A percentile compares a stretch with the other conserved stretches of the same genome.
These are phyloP conservation scores for Excoecaria cochinchinensis DNA, from an alignment of 345 rosid genomes.

Conservation along the genomic window DNA sequence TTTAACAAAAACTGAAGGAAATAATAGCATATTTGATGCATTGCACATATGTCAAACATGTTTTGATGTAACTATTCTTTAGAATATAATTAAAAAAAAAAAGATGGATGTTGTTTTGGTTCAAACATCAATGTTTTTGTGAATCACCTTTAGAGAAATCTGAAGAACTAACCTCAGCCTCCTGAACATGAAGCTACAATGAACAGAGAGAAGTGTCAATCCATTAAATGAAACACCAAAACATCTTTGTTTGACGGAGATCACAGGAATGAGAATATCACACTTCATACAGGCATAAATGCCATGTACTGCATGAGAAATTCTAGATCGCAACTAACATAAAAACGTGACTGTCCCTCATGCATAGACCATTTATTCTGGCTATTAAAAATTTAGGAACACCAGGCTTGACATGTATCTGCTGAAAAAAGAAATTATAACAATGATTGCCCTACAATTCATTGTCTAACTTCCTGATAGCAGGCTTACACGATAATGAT, in stretches of 20 bases:
- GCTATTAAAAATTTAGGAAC: neutral
- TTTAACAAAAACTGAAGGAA: neutral
- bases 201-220: slow-evolving; percentile 20
- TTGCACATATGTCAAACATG: neutral
- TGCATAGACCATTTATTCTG: neutral
- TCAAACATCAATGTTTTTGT: neutral
- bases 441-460: neutral
- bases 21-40: slow-evolving; percentile 1
- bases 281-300: neutral
- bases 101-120: neutral
- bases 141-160: slow-evolving; percentile 62
- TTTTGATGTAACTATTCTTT: neutral
- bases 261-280: slow-evolving; percentile 5
- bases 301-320: neutral
- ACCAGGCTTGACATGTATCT: neutral
- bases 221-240: slow-evolving; percentile 10
- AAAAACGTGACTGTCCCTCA: neutral
- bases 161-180: slow-evolving; percentile 50
- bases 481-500: slow-evolving; percentile 73
- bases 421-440: neutral
- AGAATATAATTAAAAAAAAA: neutral
- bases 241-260: neutral
- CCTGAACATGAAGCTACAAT: slow-evolving; percentile 85
- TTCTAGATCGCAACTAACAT: neutral
- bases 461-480: slow-evolving; percentile 13